phyloP scores from a whole-genome alignment of 176 grass and related monocot species.

The Rhynchospora tenuis region DNA sequence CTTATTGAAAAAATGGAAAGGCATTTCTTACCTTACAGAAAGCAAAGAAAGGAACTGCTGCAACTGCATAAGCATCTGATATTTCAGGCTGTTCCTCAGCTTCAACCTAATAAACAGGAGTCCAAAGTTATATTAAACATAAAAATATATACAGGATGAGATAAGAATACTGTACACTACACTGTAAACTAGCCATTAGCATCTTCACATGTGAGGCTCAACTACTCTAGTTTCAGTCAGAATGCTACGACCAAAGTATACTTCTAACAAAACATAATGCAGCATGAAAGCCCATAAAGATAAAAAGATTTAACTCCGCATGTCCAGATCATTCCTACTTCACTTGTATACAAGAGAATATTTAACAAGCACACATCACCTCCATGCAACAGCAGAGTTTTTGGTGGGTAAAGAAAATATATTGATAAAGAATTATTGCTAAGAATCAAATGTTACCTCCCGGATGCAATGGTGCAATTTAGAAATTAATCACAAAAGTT shows the following conservation, averaged over 20 bases:
- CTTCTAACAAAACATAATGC: neutral
- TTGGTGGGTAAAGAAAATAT: neutral
- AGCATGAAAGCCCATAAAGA: neutral
- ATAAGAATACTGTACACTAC: neutral
- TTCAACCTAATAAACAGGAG: constrained; percentile 55
- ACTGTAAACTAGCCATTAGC: neutral
- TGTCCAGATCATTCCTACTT: neutral
- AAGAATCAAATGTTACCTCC: neutral
- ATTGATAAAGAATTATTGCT: neutral
- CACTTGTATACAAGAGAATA: neutral
- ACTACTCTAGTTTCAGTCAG: neutral
- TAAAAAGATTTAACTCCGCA: neutral
- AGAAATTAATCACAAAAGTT: neutral
- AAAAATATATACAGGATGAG: neutral
- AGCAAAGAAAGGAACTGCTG: constrained; percentile 90
- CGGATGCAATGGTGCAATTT: neutral
- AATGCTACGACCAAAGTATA: neutral
- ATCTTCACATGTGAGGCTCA: neutral
- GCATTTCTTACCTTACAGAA: constrained; percentile 68
- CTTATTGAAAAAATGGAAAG: neutral
- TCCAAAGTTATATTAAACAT: neutral
- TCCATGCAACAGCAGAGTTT: neutral
- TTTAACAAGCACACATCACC: neutral
- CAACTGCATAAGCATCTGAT: constrained; percentile 74
- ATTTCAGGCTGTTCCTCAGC: constrained; percentile 95